Conservation (phyloP, 2,329 filamentous ascomycete genomes). For the Mariannaea sp. region DNA sequence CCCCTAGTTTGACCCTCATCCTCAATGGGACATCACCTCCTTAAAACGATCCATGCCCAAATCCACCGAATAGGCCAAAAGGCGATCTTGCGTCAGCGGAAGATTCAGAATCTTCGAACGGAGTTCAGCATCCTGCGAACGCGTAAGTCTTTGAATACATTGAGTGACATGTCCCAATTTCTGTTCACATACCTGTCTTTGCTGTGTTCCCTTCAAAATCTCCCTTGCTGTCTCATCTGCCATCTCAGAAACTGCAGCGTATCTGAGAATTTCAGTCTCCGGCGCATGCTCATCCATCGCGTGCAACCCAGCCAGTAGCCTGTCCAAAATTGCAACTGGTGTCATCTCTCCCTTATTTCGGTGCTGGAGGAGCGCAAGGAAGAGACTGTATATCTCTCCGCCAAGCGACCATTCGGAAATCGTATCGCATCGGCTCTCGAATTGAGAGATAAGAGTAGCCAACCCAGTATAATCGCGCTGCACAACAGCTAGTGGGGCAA, state of each 20-base stretch:
- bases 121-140: slow-evolving; percentile 44
- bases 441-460: slow-evolving; percentile 70
- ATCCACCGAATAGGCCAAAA: slow-evolving; percentile 71
- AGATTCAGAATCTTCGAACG: slow-evolving; percentile 57
- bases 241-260: slow-evolving; percentile 82
- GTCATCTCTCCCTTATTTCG: slow-evolving; percentile 48
- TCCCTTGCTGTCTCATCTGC: slow-evolving; percentile 72
- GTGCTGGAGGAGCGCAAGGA: slow-evolving; percentile 57
- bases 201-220: slow-evolving; percentile 59
- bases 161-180: no score
- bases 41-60: slow-evolving; percentile 72
- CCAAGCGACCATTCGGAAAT: slow-evolving; percentile 78
- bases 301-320: slow-evolving; percentile 60
- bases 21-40: slow-evolving; percentile 60
- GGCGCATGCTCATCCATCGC: slow-evolving; percentile 55
- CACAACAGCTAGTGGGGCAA: slow-evolving; percentile 82
- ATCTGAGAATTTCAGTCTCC: slow-evolving; percentile 56
- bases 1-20: no score
- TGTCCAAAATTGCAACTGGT: slow-evolving; percentile 56
- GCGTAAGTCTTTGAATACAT: slow-evolving; percentile 25
- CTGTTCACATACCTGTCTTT: slow-evolving; percentile 57
- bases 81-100: slow-evolving; percentile 73
- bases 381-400: slow-evolving; percentile 76
- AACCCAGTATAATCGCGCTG: slow-evolving; percentile 78
- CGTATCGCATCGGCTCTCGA: slow-evolving; percentile 63